Conservation (phyloP, 2,329 filamentous ascomycete genomes). For the Ophiostoma perfectum region DNA sequence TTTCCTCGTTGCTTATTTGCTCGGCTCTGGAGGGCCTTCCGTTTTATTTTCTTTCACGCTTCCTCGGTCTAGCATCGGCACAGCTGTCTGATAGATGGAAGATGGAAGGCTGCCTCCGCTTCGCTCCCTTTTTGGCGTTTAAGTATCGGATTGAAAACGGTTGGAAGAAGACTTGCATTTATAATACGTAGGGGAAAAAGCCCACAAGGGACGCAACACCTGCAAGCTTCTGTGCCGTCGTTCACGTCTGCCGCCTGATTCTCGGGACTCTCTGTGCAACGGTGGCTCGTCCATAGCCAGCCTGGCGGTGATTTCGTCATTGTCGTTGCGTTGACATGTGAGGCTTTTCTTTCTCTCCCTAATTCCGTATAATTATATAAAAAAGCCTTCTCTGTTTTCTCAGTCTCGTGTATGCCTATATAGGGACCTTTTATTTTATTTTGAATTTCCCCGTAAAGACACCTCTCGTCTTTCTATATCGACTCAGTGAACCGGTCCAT, state of each 20-base stretch:
- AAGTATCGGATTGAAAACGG: no score
- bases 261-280: slow-evolving; percentile 6
- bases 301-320: slow-evolving; percentile 6
- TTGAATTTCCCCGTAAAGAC: no score
- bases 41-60: slow-evolving; percentile 5
- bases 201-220: neutral
- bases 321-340: neutral
- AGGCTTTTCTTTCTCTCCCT: neutral
- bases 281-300: neutral
- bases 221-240: neutral
- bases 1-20: neutral
- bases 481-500: slow-evolving; percentile 4
- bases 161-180: no score
- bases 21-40: neutral
- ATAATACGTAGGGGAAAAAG: no score
- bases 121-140: no score
- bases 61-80: slow-evolving; percentile 5
- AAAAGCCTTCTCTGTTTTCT: neutral
- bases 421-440: no score
- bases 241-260: neutral
- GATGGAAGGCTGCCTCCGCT: no score
- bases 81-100: neutral
- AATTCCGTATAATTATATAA: no score
- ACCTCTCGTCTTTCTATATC: neutral
- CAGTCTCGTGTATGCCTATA: neutral